Percentiles rank a stretch among this genome's conserved stretches.
These are phyloP conservation scores for Aureobasidium sp. DNA, from an alignment of 2,329 filamentous ascomycete genomes.

Conservation along the genomic window DNA sequence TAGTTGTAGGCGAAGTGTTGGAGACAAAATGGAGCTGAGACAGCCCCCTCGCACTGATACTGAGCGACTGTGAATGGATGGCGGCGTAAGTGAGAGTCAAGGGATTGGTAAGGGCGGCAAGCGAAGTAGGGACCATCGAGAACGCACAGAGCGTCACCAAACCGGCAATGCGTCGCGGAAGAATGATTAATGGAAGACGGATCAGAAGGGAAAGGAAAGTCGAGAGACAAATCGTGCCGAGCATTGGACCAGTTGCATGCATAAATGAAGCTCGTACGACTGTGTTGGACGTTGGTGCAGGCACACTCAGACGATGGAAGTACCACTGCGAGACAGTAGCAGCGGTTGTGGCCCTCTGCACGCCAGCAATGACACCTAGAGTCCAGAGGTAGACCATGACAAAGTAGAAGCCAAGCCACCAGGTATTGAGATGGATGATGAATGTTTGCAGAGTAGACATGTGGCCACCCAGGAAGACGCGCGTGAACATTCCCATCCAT, in stretches of 20 bases:
- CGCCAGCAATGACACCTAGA: constrained; percentile 73
- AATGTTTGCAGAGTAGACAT: constrained; percentile 58
- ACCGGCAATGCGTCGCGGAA: constrained; percentile 68
- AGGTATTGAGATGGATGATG: constrained; percentile 79
- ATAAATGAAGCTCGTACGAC: constrained; percentile 76
- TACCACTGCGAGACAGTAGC: constrained; percentile 99
- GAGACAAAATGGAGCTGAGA: constrained; percentile 76
- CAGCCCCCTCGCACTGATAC: constrained; percentile 69
- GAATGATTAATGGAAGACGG: constrained; percentile 73
- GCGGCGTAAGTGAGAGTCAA: constrained; percentile 87
- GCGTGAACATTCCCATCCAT: constrained; percentile 94
- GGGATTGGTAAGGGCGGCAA: constrained; percentile 82
- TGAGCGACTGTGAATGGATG: constrained; percentile 81
- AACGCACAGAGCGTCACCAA: constrained; percentile 65
- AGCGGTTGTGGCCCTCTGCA: constrained; percentile 85
- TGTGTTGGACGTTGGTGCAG: constrained; percentile 67
- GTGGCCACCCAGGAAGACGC: constrained; percentile 89
- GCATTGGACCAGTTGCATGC: constrained; percentile 78
- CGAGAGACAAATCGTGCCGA: constrained; percentile 86
- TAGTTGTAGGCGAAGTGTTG: constrained; percentile 66
- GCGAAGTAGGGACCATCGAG: constrained; percentile 74
- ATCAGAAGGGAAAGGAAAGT: constrained; percentile 75
- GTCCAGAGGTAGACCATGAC: constrained; percentile 95
- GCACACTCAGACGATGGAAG: constrained; percentile 81
- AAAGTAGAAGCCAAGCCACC: constrained; percentile 93